A percentile compares a stretch with the other conserved stretches of the same genome.
Evolutionary conservation across 164 flowering plant species (phyloP).

Genomic region (Platanus orientalis): DNA sequence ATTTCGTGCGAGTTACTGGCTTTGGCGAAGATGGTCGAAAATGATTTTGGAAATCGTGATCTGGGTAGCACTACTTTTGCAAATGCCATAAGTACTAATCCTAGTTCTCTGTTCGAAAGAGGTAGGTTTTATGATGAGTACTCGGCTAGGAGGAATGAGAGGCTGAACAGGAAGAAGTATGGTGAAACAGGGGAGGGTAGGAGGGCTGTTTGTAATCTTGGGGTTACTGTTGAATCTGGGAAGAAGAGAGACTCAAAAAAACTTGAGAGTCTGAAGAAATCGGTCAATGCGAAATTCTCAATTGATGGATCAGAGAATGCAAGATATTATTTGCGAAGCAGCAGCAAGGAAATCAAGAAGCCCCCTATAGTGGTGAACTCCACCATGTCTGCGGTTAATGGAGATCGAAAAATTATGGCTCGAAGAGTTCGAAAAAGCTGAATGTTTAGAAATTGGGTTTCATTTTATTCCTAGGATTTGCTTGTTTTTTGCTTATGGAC

Average conservation of each 20-base stretch:
- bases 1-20: slow-evolving; percentile 59
- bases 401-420: slow-evolving; percentile 21
- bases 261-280: slow-evolving; percentile 48
- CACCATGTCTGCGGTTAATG: slow-evolving; percentile 22
- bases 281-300: slow-evolving; percentile 39
- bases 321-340: slow-evolving; percentile 64
- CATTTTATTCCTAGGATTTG: not conserved
- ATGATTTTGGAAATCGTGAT: slow-evolving; percentile 34
- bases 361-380: slow-evolving; percentile 27
- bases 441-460: slow-evolving; percentile 6
- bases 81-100: slow-evolving; percentile 1
- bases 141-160: slow-evolving; percentile 78
- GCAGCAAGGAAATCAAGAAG: slow-evolving; percentile 58
- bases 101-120: slow-evolving; percentile 55
- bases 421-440: slow-evolving; percentile 25
- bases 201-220: slow-evolving; percentile 32
- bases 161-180: slow-evolving; percentile 62
- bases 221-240: slow-evolving; percentile 52
- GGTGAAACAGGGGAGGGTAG: slow-evolving; percentile 32
- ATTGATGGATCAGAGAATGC: slow-evolving; percentile 26
- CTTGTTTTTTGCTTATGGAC: not conserved
- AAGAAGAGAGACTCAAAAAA: slow-evolving; percentile 53
- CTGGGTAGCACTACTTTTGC: not conserved
- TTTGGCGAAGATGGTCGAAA: slow-evolving; percentile 56
- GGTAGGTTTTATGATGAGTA: slow-evolving; percentile 77